Evolutionary conservation across 2,329 filamentous ascomycete genomes (phyloP), one percentile per base, ranked within the genome.

Genomic region (Thielaviopsis cerberus): DNA sequence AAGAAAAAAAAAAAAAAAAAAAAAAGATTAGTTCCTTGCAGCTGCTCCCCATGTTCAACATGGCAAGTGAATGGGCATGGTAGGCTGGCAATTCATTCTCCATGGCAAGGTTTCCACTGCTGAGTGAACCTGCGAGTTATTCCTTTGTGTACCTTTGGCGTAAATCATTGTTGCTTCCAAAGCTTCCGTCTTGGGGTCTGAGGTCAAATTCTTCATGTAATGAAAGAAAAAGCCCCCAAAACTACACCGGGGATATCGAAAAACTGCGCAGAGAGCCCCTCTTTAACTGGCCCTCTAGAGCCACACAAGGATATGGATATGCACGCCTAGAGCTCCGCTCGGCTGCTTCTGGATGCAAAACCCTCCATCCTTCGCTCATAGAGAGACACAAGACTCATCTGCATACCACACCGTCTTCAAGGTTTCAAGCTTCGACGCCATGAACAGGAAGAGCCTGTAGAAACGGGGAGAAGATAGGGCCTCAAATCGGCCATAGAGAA

Each of bases 1-100:
- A n/a, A n/a, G n/a, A n/a, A n/a, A n/a, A n/a, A n/a, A 37, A 63
- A 62, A 64, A 61, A 60, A 50, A 17, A 50, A 50, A 50, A 25
- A 57, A 55, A 57, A 58, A 25, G 23, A 26, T 54, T 57, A 57
- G 61, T 56, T 37, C 51, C 50, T 57, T 55, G 56, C 57, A 45
- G 52, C 30, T 59, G 34, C 37, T n/a, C n/a, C 37, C 37, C 37
- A 45, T 45, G 15, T 45, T 20, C 13, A 20, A 11, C 27, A 30
- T 30, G 27, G 27, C 11, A 11, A 30, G n/a, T n/a, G n/a, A n/a
- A n/a, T n/a, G n/a, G n/a, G n/a, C n/a, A 30, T 30, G 27, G 27
- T 30, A 30, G 27, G 27, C 27, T 30, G 27, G 11, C 11, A 6
- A 5, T 30, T 30, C 27, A n/a, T n/a, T 30, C 27, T 30, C 27